These are phyloP conservation scores for Candida montana DNA, from an alignment of 805 yeast species.

Conservation along the genomic window DNA sequence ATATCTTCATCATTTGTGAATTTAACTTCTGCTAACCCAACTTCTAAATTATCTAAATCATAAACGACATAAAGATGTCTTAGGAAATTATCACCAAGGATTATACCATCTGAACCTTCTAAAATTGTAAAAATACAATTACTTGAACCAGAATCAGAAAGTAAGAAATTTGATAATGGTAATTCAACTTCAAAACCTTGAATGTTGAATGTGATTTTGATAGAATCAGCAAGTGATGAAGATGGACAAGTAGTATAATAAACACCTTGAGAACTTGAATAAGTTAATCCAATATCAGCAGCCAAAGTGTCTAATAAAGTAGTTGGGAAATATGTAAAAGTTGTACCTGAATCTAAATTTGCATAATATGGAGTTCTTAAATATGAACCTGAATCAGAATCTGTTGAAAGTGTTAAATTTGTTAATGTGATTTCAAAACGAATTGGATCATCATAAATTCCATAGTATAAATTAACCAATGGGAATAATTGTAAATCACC, in stretches of 20 bases:
- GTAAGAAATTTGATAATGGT: slow-evolving; percentile 36
- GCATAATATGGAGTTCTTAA: slow-evolving; percentile 24
- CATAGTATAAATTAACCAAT: slow-evolving; percentile 28
- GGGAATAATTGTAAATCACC: slow-evolving; percentile 50
- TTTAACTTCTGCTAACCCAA: slow-evolving; percentile 44
- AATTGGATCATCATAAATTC: slow-evolving; percentile 32
- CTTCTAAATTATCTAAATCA: slow-evolving; percentile 41
- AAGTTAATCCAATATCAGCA: slow-evolving; percentile 36
- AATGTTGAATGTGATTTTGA: slow-evolving; percentile 33
- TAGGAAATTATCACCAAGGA: slow-evolving; percentile 51
- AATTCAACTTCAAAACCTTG: slow-evolving; percentile 50
- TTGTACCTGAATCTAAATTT: slow-evolving; percentile 40
- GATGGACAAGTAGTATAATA: slow-evolving; percentile 43
- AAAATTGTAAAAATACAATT: slow-evolving; percentile 43
- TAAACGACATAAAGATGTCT: slow-evolving; percentile 49
- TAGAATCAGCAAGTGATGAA: slow-evolving; percentile 10
- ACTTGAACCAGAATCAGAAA: slow-evolving; percentile 18
- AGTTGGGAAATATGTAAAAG: slow-evolving; percentile 40
- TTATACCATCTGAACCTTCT: slow-evolving; percentile 30
- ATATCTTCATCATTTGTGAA: slow-evolving; percentile 33
- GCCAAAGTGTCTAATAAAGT: slow-evolving; percentile 32
- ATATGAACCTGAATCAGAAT: not conserved
- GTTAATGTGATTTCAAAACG: slow-evolving; percentile 43
- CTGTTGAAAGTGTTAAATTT: slow-evolving; percentile 4
- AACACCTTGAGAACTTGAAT: slow-evolving; percentile 35